These are phyloP conservation scores for Taiwanofungus camphoratus DNA, from an alignment of 1,284 basidiomycete genomes.

Conservation along the genomic window DNA sequence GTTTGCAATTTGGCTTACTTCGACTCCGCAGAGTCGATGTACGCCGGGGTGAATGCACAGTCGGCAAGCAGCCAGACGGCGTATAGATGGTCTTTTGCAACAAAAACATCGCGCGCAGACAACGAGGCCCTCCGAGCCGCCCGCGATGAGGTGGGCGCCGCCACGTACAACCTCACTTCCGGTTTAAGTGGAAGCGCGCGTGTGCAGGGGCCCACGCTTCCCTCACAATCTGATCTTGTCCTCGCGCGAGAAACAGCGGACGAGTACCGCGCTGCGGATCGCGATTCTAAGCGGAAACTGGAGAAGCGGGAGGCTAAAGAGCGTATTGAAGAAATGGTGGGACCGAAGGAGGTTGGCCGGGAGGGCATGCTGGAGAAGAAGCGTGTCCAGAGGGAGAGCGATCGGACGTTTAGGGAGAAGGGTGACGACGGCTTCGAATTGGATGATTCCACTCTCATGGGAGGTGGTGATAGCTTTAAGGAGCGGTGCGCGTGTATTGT, in stretches of 20 bases:
- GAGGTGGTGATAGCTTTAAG: conserved; percentile 68
- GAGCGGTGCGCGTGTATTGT: conserved; percentile 47
- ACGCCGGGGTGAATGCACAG: conserved; percentile 49
- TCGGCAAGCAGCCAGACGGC: conserved; percentile 54
- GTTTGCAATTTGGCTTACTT: background rate
- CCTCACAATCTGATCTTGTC: conserved; percentile 57
- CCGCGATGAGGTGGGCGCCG: conserved; percentile 52
- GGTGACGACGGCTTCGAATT: conserved; percentile 68
- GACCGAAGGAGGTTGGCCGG: conserved; percentile 64
- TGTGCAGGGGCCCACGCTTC: conserved; percentile 59
- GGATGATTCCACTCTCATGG: conserved; percentile 65
- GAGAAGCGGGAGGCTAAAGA: conserved; percentile 63
- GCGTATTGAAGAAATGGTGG: conserved; percentile 64
- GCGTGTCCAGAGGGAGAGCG: conserved; percentile 53
- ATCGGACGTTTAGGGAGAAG: conserved; percentile 59
- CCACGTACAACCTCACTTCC: conserved; percentile 41
- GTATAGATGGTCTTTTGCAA: conserved; percentile 54
- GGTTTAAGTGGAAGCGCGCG: conserved; percentile 31
- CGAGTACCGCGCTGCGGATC: conserved; percentile 45
- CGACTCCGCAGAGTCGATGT: conserved; percentile 44
- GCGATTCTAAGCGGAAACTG: conserved; percentile 52
- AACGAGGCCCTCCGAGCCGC: conserved; percentile 49
- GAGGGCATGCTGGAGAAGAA: conserved; percentile 78
- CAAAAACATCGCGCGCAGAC: conserved; percentile 43
- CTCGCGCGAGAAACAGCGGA: conserved; percentile 54